These are phyloP conservation scores for Thelephora terrestris DNA, from an alignment of 1,284 basidiomycete species.

Conservation along the genomic window DNA sequence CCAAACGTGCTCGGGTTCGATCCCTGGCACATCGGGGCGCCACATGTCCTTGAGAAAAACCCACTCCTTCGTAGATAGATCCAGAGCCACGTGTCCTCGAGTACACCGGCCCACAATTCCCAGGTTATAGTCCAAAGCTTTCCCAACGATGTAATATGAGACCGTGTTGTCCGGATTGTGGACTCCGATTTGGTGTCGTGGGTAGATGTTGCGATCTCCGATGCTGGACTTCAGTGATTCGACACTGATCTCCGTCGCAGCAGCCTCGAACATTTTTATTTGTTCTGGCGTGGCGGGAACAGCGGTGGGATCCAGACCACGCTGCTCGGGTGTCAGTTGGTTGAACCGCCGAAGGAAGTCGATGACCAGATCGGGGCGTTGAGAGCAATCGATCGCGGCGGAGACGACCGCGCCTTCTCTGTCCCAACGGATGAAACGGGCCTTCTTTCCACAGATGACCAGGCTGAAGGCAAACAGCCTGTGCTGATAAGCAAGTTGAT, in stretches of 20 bases:
- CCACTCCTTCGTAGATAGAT: background rate
- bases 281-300: background rate
- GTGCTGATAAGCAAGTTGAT: background rate
- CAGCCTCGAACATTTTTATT: background rate
- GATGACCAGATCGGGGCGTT: no score
- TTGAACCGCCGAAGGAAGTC: no score
- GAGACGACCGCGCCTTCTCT: constrained; percentile 13
- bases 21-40: background rate
- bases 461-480: background rate
- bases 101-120: no score
- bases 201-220: background rate
- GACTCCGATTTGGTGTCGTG: background rate
- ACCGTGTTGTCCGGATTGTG: no score
- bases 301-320: constrained; percentile 5
- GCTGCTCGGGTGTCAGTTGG: background rate
- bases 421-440: constrained; percentile 18
- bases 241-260: background rate
- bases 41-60: no score
- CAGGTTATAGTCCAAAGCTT: no score
- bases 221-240: background rate
- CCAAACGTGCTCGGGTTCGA: constrained; percentile 1
- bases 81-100: constrained; percentile 8
- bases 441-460: constrained; percentile 6
- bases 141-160: no score
- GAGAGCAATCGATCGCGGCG: constrained; percentile 9